These are phyloP conservation scores for Hemisphaericaspora subhashii DNA, from an alignment of 1,139 yeast genomes.

Conservation along the genomic window DNA sequence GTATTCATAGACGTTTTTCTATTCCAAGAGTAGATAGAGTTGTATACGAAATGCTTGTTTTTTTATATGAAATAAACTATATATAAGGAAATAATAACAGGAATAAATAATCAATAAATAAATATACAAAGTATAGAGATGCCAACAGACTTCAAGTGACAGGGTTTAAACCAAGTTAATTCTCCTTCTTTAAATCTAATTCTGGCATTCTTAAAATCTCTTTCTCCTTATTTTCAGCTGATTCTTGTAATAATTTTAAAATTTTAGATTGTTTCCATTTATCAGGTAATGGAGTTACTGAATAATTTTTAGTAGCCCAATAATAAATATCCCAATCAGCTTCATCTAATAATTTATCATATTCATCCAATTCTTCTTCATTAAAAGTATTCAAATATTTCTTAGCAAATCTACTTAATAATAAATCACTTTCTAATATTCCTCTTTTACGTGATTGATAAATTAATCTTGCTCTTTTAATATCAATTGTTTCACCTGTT, in stretches of 20 bases:
- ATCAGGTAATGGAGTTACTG: constrained; percentile 82
- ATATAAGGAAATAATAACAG: not conserved
- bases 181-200: constrained; percentile 19
- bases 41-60: no score
- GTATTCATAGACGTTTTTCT: no score
- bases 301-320: constrained; percentile 89
- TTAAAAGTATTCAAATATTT: constrained; percentile 60
- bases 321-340: constrained; percentile 98
- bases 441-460: constrained; percentile 97
- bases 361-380: constrained; percentile 76
- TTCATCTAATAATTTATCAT: constrained; percentile 82
- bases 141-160: not conserved
- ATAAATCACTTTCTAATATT: constrained; percentile 85
- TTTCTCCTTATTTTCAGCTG: constrained; percentile 69
- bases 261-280: constrained; percentile 73
- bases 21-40: no score
- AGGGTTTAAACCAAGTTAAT: not conserved
- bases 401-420: constrained; percentile 84
- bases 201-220: constrained; percentile 87
- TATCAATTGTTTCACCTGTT: constrained; percentile 69
- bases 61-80: no score
- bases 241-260: constrained; percentile 65
- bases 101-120: not conserved
- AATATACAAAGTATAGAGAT: not conserved
- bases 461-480: constrained; percentile 79